Evolutionary conservation across 1,284 basidiomycete species (phyloP), one percentile per base, ranked within the genome.

Genomic region (Melampsora larici-populina): DNA sequence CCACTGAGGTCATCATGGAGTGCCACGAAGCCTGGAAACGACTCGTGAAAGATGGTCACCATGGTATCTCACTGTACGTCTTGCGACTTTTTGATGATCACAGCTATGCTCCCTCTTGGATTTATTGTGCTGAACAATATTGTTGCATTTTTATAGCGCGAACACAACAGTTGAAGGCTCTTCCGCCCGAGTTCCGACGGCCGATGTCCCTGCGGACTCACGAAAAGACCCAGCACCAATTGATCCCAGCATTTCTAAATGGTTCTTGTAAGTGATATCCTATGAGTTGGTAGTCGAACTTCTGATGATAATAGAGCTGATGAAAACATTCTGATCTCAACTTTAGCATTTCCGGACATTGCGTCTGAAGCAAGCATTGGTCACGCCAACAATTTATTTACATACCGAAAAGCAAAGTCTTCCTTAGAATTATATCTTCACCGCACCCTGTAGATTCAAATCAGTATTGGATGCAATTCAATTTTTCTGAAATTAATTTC

Each of bases 11-110:
- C 86, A 92, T 99, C 83, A 93, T 96, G 86, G 97, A 99, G 86
- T 96, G 93, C 87, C 92, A 99, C 85, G 96, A 98, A 86, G 93
- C 96, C 66, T 99, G 97, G 97, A 93, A 94, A 84, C 92, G 93
- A 84, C 90, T 99, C 82, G 88, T 95, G 84, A 86, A 86, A 79
- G 94, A 94, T 80, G 92, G 97, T 81, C 78, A 83, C 60, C 87
- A 90, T 64, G 89, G 90, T 86, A 90, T 90, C 26, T 81, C 89
- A 64, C 84, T 85, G 69, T 91, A 91, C 84, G 91, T 92, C 55
- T 1, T 78, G 84, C 95, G 5, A 13, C 5, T 1, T 7, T 79
- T 89, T 91, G 79, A 92, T 93, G 92, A 94, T 82, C 78, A 91
- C 86, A 36, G 36, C 63, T 58, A 2, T 68, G 79, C 55, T 65